A percentile compares a stretch with the other conserved stretches of the same genome.
These are phyloP conservation scores for Carpinus fangiana DNA, from an alignment of 306 rosid species.

Conservation along the genomic window DNA sequence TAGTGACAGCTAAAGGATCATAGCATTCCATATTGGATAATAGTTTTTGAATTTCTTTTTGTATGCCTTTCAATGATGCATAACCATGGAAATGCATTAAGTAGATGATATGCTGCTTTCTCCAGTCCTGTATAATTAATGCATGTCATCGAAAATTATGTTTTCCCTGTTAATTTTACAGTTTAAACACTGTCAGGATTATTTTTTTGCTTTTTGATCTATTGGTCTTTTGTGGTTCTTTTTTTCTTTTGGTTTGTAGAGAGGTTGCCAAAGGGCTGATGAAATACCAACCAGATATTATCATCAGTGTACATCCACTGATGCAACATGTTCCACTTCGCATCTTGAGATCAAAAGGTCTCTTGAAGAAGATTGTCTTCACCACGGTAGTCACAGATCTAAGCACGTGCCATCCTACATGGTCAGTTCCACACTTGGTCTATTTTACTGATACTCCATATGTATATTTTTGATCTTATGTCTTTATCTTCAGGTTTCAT, in stretches of 20 bases:
- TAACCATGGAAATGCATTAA: neutral
- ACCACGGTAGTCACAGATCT: conserved; percentile 96
- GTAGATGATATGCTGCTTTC: neutral
- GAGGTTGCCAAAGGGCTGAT: conserved; percentile 88
- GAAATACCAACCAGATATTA: conserved; percentile 98
- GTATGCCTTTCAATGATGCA: neutral
- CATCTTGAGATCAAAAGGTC: conserved; percentile 81
- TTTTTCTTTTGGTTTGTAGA: conserved; percentile 35
- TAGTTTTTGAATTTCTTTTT: neutral
- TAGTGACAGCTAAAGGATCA: too few relatives aligned
- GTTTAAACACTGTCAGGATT: neutral
- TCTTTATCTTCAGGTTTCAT: conserved; percentile 76
- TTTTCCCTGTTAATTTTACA: neutral
- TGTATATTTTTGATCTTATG: conserved; percentile 34
- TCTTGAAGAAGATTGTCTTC: conserved; percentile 84
- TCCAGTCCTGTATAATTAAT: neutral
- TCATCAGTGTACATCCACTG: conserved; percentile 96
- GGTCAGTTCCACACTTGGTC: conserved; percentile 49
- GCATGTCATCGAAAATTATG: neutral
- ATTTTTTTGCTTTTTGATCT: conserved; percentile 1
- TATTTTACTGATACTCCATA: conserved; percentile 4
- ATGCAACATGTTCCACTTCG: conserved; percentile 99
- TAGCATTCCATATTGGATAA: neutral
- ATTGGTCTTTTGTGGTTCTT: conserved; percentile 6
- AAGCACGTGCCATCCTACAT: conserved; percentile 99